A percentile compares a stretch with the other conserved stretches of the same genome.
Evolutionary conservation across 2,329 filamentous ascomycete genomes (phyloP).

Genomic region (Aspergillus fijiensis): DNA sequence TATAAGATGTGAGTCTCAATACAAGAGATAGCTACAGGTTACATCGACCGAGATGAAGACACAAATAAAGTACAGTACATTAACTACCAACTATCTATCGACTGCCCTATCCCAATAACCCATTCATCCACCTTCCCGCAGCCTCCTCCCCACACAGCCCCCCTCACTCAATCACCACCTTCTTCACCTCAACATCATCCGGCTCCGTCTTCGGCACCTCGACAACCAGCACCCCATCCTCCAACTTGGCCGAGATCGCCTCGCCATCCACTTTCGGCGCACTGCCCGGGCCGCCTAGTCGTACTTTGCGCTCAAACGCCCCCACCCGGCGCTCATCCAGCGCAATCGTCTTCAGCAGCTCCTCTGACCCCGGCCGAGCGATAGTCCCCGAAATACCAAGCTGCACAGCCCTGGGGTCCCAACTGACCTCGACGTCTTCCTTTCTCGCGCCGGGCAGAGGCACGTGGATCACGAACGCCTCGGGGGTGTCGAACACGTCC

Average conservation of each 20-base stretch:
- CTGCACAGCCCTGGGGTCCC: conserved; percentile 5
- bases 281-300: neutral
- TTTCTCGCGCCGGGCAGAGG: conserved; percentile 6
- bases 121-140: no score
- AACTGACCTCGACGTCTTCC: conserved; percentile 4
- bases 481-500: conserved; percentile 3
- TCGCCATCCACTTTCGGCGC: conserved; percentile 1
- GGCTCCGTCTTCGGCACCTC: conserved; percentile 4
- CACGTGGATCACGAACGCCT: neutral
- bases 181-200: conserved; percentile 3
- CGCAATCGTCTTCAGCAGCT: conserved; percentile 3
- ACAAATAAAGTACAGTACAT: no score
- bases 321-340: conserved; percentile 6
- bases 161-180: neutral
- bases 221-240: conserved; percentile 1
- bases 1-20: no score
- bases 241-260: conserved; percentile 2
- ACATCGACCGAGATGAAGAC: no score
- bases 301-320: conserved; percentile 1
- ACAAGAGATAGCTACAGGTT: no score
- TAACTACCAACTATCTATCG: no score
- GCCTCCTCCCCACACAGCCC: no score
- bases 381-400: neutral
- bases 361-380: neutral
- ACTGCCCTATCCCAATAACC: no score